Evolutionary conservation across 257 asterid species (phyloP).

Genomic region (Phtheirospermum japonicum): DNA sequence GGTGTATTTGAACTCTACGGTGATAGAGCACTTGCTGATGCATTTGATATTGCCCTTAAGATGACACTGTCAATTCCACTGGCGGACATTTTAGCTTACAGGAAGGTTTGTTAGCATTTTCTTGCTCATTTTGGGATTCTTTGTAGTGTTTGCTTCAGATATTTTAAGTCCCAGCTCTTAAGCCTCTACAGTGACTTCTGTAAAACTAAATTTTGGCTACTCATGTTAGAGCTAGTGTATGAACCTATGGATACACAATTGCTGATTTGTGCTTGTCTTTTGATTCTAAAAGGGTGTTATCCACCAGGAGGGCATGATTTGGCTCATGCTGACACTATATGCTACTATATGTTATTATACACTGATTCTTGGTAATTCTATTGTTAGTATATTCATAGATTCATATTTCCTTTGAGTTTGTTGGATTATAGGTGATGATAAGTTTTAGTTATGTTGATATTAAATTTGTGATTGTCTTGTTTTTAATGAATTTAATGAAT

Average conservation of each 20-base stretch:
- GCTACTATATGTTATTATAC: no score
- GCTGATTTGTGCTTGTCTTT: no score
- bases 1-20: constrained; percentile 99
- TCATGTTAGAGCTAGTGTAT: not conserved
- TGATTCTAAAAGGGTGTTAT: no score
- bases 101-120: constrained; percentile 62
- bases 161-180: not conserved
- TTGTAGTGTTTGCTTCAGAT: constrained; percentile 3
- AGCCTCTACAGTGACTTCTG: constrained; percentile 3
- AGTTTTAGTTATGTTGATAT: no score
- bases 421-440: no score
- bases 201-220: constrained; percentile 6
- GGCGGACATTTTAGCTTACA: constrained; percentile 85
- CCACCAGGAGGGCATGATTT: no score
- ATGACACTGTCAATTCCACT: constrained; percentile 84
- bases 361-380: no score
- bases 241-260: not conserved
- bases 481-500: no score
- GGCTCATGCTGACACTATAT: no score
- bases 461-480: no score
- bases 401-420: no score
- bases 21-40: constrained; percentile 98
- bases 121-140: constrained; percentile 14
- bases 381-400: no score
- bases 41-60: constrained; percentile 82